Evolutionary conservation across 169 alveolate species (phyloP).

Genomic region (Miamiensis avidus): DNA sequence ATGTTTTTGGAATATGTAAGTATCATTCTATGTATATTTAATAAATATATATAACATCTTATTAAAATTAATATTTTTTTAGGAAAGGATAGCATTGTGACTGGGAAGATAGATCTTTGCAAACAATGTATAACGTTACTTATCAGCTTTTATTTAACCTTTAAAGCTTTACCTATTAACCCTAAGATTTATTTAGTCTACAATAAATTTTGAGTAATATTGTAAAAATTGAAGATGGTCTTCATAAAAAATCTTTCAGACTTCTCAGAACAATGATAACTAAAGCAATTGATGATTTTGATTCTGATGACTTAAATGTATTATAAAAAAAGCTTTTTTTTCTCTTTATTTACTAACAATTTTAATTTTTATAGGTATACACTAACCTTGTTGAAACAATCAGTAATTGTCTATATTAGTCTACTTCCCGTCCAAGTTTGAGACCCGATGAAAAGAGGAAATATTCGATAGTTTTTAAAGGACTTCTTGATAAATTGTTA

Average conservation of each 20-base stretch:
- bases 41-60: background rate
- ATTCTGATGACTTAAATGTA: background rate
- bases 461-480: background rate
- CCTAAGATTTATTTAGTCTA: background rate
- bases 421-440: background rate
- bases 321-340: no score
- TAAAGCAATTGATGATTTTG: no score
- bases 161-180: no score
- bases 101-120: background rate
- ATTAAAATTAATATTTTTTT: no score
- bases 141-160: background rate
- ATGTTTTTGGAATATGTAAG: background rate
- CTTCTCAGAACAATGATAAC: background rate
- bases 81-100: background rate
- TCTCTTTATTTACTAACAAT: background rate
- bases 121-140: background rate
- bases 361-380: background rate
- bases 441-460: background rate
- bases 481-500: no score
- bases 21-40: no score
- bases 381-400: background rate
- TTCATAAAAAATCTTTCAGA: background rate
- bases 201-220: no score
- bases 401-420: background rate
- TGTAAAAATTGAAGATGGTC: background rate